Evolutionary conservation across 108 stramenopile genomes (phyloP), one percentile per base, ranked within the genome.

Genomic region (Chaetoceros muelleri): DNA sequence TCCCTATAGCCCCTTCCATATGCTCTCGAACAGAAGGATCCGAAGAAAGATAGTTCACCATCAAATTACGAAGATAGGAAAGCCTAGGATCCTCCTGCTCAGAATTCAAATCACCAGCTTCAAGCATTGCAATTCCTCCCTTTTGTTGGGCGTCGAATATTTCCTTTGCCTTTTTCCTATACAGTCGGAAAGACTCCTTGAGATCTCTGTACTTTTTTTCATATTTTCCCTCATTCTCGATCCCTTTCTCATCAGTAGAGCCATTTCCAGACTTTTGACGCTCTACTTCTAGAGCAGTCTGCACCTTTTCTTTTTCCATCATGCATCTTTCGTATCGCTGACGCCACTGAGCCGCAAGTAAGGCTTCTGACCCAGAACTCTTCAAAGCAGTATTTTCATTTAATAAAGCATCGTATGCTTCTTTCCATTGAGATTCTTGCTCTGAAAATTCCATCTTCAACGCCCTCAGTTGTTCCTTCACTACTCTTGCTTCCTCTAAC

Each of bases 311-410:
- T 55, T 86, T 90, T 51, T 95, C 94, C 58, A 73, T 70, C 44
- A 82, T 46, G 61, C 80, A 82, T 27, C 71, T 53, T 67, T 95
- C 94, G 61, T 91, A 95, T 18, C 94, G 80, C 66, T 88, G 81
- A 57, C 94, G 65, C 94, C 94, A 95, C 70, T 95, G 90, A 10
- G 88, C 78, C 21, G 94, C 94, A 53, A 93, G 62, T 31, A 91
- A 55, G 1, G 90, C 86, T 69, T 95, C 94, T 0, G 85, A 85
- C 21, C 94, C 90, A 2, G 82, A 75, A 40, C 76, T 79, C 59
- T 89, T 86, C 53, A 95, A 57, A 22, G 73, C 73, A 54, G 85
- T 77, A 64, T 89, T 91, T 72, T 95, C 89, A 5, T 70, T 71
- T 66, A 90, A 20, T 13, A 95, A 48, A 17, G 74, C 55, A 62